Percentiles rank a stretch among this genome's conserved stretches.
These are phyloP conservation scores for Erigeron canadensis DNA, from an alignment of 129 eudicot genomes.

Conservation along the genomic window DNA sequence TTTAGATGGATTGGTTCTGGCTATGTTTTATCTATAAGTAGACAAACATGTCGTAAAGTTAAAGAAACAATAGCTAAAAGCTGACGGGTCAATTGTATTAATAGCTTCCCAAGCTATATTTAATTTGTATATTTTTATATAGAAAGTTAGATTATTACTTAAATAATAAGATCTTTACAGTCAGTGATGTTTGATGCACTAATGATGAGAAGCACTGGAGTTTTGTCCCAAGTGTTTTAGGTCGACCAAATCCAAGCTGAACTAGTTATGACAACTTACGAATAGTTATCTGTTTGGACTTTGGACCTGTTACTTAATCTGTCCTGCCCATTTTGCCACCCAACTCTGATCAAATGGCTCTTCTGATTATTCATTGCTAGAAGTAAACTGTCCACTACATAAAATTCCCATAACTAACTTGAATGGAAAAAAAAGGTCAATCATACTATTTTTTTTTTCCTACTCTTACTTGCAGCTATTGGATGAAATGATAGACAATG, in stretches of 20 bases:
- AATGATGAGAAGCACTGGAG: neutral
- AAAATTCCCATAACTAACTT: conserved; percentile 1
- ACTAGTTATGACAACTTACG: too few relatives aligned
- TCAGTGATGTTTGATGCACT: neutral
- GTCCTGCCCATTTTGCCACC: neutral
- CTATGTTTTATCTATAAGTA: neutral
- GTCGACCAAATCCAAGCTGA: neutral
- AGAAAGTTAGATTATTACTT: neutral
- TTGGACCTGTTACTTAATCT: too few relatives aligned
- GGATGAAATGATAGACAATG: conserved; percentile 99
- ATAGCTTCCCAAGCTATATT: too few relatives aligned
- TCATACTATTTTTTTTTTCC: neutral
- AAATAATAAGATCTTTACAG: neutral
- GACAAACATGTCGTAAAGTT: neutral
- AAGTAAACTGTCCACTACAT: neutral
- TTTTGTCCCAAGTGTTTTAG: neutral
- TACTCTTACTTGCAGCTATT: conserved; percentile 60
- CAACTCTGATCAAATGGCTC: neutral
- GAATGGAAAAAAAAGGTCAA: too few relatives aligned
- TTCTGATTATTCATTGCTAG: conserved; percentile 10
- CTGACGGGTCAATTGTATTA: neutral
- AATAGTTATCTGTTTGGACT: too few relatives aligned
- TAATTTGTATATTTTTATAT: neutral
- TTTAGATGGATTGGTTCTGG: neutral
- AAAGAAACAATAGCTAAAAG: neutral